Evolutionary conservation across 2,329 filamentous ascomycete species (phyloP), one percentile per base, ranked within the genome.

Genomic region (Aspergillus quadrilineatus): DNA sequence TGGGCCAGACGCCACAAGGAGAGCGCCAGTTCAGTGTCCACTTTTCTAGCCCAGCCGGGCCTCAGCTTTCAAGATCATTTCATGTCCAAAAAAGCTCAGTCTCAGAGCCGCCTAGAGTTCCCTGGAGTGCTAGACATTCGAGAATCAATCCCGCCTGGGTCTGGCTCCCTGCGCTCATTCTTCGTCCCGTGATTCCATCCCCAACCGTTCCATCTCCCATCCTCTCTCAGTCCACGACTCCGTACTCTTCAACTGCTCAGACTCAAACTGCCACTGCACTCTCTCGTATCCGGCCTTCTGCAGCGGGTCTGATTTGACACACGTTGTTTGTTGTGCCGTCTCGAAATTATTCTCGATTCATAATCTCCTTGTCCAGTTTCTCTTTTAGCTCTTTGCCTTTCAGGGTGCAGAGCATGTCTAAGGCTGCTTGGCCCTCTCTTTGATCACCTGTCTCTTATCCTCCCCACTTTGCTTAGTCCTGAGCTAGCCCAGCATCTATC

Each of bases 1-100:
- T 61, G 59, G 60, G 56, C 62, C 59, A 63, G 60, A 65, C 63
- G 63, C 63, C 63, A 65, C 63, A 63, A 61, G 53, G 62, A 63
- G 60, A 37, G 34, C 34, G 53, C 17, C 56, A 62, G 58, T 52
- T 39, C 58, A 53, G 22, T 7, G n/a, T 50, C 45, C 55, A 57
- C 55, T 48, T 42, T 48, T 37, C 43, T 34, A 54, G 51, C 32
- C 30, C 50, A 39, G 37, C 37, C n/a, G 37, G 37, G 7, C 39
- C 22, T 22, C 22, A 22, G 22, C 22, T 22, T 42, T 42, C 39
- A 42, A 42, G n/a, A 17, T 22, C 39, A 22, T 22, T 42, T 17
- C 37, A 55, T 37, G 34, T 10, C 34, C 34, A 37, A 37, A 37
- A 12, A 14, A 22, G 22, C 22, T 22, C 22, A 22, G 34, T 36